phyloP scores from a whole-genome alignment of 345 rosid genomes.

The Barbarea vulgaris region DNA sequence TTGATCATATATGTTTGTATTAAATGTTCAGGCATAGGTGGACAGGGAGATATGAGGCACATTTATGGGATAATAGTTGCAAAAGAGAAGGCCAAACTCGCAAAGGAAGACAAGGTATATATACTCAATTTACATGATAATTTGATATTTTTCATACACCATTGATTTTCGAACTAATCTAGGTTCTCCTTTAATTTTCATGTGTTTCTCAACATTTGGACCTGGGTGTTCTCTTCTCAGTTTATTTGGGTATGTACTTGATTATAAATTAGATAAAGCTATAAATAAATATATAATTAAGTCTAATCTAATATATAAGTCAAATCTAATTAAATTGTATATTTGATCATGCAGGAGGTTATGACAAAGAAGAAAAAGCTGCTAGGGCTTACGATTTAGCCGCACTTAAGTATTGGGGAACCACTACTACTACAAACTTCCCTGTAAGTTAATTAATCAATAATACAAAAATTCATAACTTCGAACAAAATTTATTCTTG shows the following conservation, averaged over 20 bases:
- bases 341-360: constrained; percentile 60
- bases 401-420: constrained; percentile 94
- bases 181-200: not conserved
- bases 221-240: constrained; percentile 48
- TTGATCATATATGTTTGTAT: not conserved
- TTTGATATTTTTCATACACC: not conserved
- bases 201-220: not conserved
- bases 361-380: constrained; percentile 98
- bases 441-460: constrained; percentile 48
- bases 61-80: constrained; percentile 85
- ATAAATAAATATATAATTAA: not conserved
- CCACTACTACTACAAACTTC: constrained; percentile 87
- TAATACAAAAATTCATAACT: constrained; percentile 11
- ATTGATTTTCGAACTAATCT: constrained; percentile 8
- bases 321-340: not conserved
- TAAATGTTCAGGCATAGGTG: constrained; percentile 64
- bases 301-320: not conserved
- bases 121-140: not conserved
- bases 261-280: not conserved
- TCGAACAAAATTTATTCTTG: not conserved
- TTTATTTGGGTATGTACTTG: constrained; percentile 73
- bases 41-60: constrained; percentile 90
- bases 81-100: constrained; percentile 91
- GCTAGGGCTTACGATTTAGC: constrained; percentile 94
- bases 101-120: constrained; percentile 78